Conservation (phyloP, 2,329 filamentous ascomycete genomes). For the Aspergillus pseudotamarii region DNA sequence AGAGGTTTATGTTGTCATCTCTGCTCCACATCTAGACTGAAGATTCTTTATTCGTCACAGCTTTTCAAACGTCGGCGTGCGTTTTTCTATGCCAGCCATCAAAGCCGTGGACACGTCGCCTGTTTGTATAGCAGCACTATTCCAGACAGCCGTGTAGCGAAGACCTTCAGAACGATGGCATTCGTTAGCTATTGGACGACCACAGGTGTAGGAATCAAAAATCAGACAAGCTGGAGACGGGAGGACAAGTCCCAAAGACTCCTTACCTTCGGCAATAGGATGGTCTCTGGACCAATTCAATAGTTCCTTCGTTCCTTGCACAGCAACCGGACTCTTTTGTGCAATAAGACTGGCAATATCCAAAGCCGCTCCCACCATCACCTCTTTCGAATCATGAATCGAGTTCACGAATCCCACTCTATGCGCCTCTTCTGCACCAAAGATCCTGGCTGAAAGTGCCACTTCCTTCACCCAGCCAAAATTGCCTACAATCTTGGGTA, state of each 20-base stretch:
- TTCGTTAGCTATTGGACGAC: not conserved
- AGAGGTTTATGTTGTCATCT: not conserved
- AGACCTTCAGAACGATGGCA: slow-evolving; percentile 55
- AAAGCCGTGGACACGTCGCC: slow-evolving; percentile 75
- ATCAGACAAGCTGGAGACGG: not conserved
- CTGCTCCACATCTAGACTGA: not conserved
- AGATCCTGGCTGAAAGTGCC: slow-evolving; percentile 46
- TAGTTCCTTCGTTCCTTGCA: slow-evolving; percentile 84
- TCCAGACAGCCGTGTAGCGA: slow-evolving; percentile 86
- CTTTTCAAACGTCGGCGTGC: slow-evolving; percentile 83
- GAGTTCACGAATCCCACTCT: slow-evolving; percentile 48
- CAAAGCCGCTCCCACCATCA: slow-evolving; percentile 64
- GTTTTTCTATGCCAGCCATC: slow-evolving; percentile 75
- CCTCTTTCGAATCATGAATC: slow-evolving; percentile 57
- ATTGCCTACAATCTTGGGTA: slow-evolving; percentile 49
- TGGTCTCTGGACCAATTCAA: slow-evolving; percentile 81
- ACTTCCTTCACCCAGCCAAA: slow-evolving; percentile 54
- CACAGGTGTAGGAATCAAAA: not conserved
- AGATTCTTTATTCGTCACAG: slow-evolving; percentile 51
- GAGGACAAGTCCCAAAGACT: not conserved
- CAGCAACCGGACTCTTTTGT: slow-evolving; percentile 82
- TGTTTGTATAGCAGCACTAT: slow-evolving; percentile 79
- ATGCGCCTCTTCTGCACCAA: slow-evolving; percentile 48
- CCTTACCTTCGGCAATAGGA: slow-evolving; percentile 71
- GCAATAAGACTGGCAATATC: slow-evolving; percentile 68